Conservation (phyloP, 352 stramenopile genomes). For the Globisporangium paddicum region DNA sequence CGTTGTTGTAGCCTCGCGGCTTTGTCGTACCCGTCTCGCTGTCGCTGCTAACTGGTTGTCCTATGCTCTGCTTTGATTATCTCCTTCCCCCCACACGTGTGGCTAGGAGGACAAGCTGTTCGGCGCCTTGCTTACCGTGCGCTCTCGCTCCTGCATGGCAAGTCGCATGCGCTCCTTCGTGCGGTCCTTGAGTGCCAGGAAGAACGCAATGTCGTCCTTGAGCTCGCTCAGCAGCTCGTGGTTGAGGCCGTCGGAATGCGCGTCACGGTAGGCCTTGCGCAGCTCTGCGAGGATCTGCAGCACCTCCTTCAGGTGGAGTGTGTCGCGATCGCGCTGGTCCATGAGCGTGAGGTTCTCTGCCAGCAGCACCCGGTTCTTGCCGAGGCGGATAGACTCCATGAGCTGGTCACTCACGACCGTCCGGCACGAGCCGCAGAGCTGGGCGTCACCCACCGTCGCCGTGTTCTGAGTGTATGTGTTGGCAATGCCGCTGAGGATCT, state of each 20-base stretch:
- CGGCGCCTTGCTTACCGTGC: not conserved
- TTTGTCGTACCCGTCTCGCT: not conserved
- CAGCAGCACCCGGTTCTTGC: slow-evolving; percentile 63
- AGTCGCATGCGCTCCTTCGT: slow-evolving; percentile 67
- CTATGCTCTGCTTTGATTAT: not conserved
- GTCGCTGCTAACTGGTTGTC: not conserved
- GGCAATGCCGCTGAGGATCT: slow-evolving; percentile 82
- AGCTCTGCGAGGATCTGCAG: slow-evolving; percentile 42
- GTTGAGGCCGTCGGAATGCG: slow-evolving; percentile 37
- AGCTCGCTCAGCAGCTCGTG: slow-evolving; percentile 58
- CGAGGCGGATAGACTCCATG: slow-evolving; percentile 72
- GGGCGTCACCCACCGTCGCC: slow-evolving; percentile 20
- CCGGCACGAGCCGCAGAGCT: slow-evolving; percentile 58
- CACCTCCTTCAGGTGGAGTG: slow-evolving; percentile 56
- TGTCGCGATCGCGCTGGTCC: slow-evolving; percentile 66
- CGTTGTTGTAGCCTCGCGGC: not conserved
- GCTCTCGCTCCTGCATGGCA: slow-evolving; percentile 37
- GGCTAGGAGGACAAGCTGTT: slow-evolving; percentile 6
- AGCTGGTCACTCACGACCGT: slow-evolving; percentile 68
- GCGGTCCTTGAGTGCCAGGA: slow-evolving; percentile 56
- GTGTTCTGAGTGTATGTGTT: slow-evolving; percentile 74
- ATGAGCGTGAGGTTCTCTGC: slow-evolving; percentile 42
- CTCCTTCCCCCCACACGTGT: not conserved
- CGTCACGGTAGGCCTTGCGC: slow-evolving; percentile 46
- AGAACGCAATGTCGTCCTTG: slow-evolving; percentile 73